Evolutionary conservation across 2,329 filamentous ascomycete species (phyloP).

Genomic region (Zymoseptoria passerinii): DNA sequence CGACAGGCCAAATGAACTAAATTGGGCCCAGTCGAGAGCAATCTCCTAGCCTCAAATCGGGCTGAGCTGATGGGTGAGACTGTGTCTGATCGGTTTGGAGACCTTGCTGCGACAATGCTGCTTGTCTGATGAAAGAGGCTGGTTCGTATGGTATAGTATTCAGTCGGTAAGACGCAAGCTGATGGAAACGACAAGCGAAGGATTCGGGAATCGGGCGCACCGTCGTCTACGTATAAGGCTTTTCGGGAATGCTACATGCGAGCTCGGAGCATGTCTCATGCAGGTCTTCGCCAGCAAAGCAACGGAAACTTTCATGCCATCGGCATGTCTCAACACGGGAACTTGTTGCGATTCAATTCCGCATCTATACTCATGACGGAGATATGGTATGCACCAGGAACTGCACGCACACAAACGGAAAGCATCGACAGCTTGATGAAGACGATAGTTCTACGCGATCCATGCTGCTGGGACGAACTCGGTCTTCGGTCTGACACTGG

Average conservation of each 20-base stretch:
- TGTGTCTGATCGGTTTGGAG: background rate
- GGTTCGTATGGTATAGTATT: background rate
- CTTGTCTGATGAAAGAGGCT: background rate
- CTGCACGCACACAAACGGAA: too few relatives aligned
- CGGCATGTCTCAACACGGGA: background rate
- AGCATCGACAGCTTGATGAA: too few relatives aligned
- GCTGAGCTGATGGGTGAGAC: background rate
- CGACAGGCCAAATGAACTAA: background rate
- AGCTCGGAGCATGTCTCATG: background rate
- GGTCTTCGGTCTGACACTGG: background rate
- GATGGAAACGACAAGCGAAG: background rate
- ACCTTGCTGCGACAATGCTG: background rate
- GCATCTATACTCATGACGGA: too few relatives aligned
- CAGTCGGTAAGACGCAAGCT: background rate
- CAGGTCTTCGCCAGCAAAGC: background rate
- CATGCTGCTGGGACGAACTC: background rate
- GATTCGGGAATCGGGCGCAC: background rate
- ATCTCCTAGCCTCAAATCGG: background rate
- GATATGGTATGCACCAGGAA: too few relatives aligned
- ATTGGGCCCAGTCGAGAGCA: background rate
- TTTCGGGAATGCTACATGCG: background rate
- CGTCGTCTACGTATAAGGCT: background rate
- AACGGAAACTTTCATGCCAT: background rate
- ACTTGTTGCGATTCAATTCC: background rate
- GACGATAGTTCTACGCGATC: background rate